Base-by-base conservation (phyloP, 768 basidiomycete species). In the Lentinula lateritia region DNA sequence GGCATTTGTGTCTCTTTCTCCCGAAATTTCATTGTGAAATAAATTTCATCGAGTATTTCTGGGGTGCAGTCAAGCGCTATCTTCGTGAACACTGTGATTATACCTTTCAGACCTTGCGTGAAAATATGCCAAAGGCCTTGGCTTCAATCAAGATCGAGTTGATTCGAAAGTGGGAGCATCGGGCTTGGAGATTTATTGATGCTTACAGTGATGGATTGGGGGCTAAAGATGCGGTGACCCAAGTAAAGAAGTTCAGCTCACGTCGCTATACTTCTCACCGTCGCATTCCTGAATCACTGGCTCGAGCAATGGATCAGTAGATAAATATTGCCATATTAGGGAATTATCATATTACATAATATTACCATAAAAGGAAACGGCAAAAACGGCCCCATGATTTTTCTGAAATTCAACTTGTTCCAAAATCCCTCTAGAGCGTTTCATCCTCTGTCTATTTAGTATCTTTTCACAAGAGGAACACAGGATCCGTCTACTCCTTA, bases 91-190 rank as follows among this genome's bases (percentile, higher is more conserved):
- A 70, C 52, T 70, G 65, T 61, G 64, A 72, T 56, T 69, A 69
- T 41, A 69, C 67, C 1, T 72, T 71, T 42, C 57, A 61, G 3
- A 67, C 64, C 15, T 63, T 72, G n/a, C 63, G 68, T 35, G 54
- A 61, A 16, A 72, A 72, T 59, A 54, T 72, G 56, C 65, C 63
- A 5, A 52, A 57, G 1, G 69, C 69, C 32, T 41, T 71, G 23
- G 57, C 20, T 10, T 68, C 68, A 6, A 66, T 69, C 50, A 46
- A 60, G 60, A 48, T 70, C 35, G 39, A 64, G 15, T 70, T 72
- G 2, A 73, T 76, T 23, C 64, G 70, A 32, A 66, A 68, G 46
- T 77, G 75, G 75, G 72, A 77, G 53, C 71, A 76, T 63, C 58
- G 66, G 7, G 69, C 70, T 63, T 38, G 58, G 34, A 20, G 72